Evolutionary conservation across 305 asterid species (phyloP).

Genomic region (Fraxinus xanthoxyloides): DNA sequence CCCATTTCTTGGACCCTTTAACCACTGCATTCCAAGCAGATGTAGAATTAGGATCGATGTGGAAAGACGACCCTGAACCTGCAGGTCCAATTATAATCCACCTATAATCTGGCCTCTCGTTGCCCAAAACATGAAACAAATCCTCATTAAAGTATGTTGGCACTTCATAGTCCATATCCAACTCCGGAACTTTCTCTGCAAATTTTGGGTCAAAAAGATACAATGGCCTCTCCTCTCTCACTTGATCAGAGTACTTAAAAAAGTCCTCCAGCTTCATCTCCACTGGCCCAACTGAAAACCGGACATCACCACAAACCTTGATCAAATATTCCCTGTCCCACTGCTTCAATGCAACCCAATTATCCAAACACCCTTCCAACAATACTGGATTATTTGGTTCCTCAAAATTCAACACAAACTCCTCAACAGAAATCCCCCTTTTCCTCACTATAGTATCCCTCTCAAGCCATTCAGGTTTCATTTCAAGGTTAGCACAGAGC

Average conservation of each 20-base stretch:
- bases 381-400: conserved; percentile 84
- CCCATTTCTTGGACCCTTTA: conserved; percentile 96
- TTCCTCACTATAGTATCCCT: conserved; percentile 79
- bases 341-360: conserved; percentile 66
- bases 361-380: conserved; percentile 80
- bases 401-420: conserved; percentile 69
- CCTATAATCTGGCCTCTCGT: conserved; percentile 83
- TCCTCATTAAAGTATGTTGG: conserved; percentile 79
- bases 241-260: conserved; percentile 76
- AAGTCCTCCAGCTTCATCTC: conserved; percentile 79
- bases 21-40: conserved; percentile 98
- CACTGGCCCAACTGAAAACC: conserved; percentile 78
- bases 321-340: conserved; percentile 76
- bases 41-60: conserved; percentile 94
- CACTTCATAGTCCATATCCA: conserved; percentile 70
- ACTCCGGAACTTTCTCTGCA: conserved; percentile 64
- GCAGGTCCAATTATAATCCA: conserved; percentile 97
- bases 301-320: conserved; percentile 56
- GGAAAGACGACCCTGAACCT: conserved; percentile 97
- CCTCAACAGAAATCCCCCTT: conserved; percentile 67
- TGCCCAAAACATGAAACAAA: conserved; percentile 77
- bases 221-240: conserved; percentile 83
- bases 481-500: conserved; percentile 98
- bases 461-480: conserved; percentile 90
- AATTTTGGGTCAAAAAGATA: conserved; percentile 93